phyloP scores from a whole-genome alignment of 768 basidiomycete species.

The Hydnomerulius pinastri region DNA sequence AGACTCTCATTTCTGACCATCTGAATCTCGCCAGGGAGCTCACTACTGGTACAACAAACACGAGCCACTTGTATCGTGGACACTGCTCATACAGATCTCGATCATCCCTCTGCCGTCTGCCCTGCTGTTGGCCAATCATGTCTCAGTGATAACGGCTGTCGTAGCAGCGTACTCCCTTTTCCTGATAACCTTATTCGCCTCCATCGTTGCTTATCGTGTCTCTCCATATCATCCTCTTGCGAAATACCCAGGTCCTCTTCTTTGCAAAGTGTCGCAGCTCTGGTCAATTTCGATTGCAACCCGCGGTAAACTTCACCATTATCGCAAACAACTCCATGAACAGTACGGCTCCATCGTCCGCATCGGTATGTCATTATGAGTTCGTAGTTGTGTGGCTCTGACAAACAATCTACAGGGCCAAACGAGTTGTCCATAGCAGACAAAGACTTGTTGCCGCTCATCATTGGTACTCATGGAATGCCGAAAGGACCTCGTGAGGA shows the following conservation, averaged over 20 bases:
- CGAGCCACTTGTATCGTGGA: conserved; percentile 18
- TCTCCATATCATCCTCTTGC: conserved; percentile 42
- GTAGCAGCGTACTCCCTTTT: conserved; percentile 17
- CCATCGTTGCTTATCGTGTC: conserved; percentile 38
- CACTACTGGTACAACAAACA: conserved; percentile 19
- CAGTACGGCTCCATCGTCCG: conserved; percentile 36
- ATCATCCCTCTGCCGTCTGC: conserved; percentile 14
- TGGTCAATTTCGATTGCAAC: conserved; percentile 22
- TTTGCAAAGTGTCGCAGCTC: conserved; percentile 33
- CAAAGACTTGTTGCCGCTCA: conserved; percentile 22
- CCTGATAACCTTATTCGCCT: conserved; percentile 21
- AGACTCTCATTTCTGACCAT: background rate
- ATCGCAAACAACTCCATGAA: conserved; percentile 26
- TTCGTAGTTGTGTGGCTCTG: background rate
- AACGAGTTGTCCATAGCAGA: conserved; percentile 38
- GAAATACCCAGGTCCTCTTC: conserved; percentile 36
- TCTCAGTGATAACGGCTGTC: conserved; percentile 7
- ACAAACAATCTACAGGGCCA: conserved; percentile 32
- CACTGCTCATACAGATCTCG: conserved; percentile 10
- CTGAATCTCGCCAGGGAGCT: conserved; percentile 7
- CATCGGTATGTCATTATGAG: conserved; percentile 23
- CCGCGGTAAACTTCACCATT: conserved; percentile 20
- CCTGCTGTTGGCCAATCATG: conserved; percentile 10
- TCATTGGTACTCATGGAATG: conserved; percentile 28
- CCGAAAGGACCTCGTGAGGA: conserved; percentile 32